Evolutionary conservation across 768 basidiomycete species (phyloP), one percentile per base, ranked within the genome.

Genomic region (Lactarius trivialis): DNA sequence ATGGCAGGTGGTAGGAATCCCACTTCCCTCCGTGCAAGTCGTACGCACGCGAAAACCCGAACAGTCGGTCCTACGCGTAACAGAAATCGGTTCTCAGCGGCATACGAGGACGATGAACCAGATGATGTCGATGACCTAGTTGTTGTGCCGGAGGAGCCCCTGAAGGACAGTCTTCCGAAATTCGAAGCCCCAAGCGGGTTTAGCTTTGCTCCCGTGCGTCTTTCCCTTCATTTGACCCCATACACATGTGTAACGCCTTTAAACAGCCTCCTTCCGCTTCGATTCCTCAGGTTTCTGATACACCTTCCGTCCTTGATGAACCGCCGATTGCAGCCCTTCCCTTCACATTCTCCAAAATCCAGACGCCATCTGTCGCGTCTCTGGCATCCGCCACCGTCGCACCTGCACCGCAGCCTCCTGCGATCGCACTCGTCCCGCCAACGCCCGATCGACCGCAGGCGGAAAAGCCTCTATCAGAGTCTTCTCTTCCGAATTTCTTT

Each of bases 151-250:
- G 55, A 66, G 34, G 79, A 79, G 28, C 70, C 70, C 30, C 71
- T 58, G 12, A 77, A 80, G 60, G 84, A 76, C 34, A 75, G 75
- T 60, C 76, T 72, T 11, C 85, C 86, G 1, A 72, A 76, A 5
- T 89, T 86, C 70, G 77, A 84, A 43, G 76, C 85, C 41, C 82
- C 87, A 21, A 72, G 76, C 58, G 82, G 80, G 7, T 91, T 91
- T 72, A 83, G 77, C 49, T 90, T 91, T 67, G 81, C 84, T 6
- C 82, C 84, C 65, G 83, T 84, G 65, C 61, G 82, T 76, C n/a
- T 43, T 61, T 28, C 24, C 21, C 21, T 48, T 48, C 43, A 4
- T 28, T 52, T 52, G 24, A 43, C 14, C 49, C 39, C 7, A 53
- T 53, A 24, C 12, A 30, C n/a, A n/a, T n/a, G 28, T 58, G n/a